Conservation (phyloP, 2,329 filamentous ascomycete genomes). For the Beauveria bassiana region DNA sequence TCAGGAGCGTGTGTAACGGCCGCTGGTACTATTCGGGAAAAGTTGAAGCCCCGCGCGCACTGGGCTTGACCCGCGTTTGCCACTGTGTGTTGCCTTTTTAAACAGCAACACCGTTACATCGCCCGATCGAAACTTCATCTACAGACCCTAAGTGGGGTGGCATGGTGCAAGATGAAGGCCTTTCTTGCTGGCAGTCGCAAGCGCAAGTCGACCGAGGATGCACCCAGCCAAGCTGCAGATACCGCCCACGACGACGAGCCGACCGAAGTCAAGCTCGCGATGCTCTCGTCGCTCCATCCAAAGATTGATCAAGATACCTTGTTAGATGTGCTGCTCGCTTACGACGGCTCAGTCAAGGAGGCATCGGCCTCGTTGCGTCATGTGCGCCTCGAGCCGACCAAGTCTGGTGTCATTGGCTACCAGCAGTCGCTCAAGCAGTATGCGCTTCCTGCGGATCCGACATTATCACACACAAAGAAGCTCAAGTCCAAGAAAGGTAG, state of each 20-base stretch:
- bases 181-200: constrained; percentile 48
- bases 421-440: constrained; percentile 59
- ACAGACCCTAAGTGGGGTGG: not conserved
- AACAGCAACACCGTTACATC: not conserved
- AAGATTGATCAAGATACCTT: constrained; percentile 55
- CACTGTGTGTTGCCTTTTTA: not conserved
- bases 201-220: constrained; percentile 33
- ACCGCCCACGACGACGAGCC: constrained; percentile 55
- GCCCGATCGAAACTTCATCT: no score
- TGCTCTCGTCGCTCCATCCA: constrained; percentile 72
- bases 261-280: constrained; percentile 82
- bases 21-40: not conserved
- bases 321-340: constrained; percentile 69
- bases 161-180: constrained; percentile 41
- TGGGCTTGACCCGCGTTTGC: not conserved
- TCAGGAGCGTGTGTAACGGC: constrained; percentile 11
- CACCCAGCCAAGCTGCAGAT: constrained; percentile 16
- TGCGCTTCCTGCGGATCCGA: constrained; percentile 18
- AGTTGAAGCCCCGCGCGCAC: not conserved
- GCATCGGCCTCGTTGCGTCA: constrained; percentile 50
- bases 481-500: constrained; percentile 65
- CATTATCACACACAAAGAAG: constrained; percentile 35
- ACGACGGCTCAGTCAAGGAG: constrained; percentile 66
- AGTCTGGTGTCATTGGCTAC: constrained; percentile 35
- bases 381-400: constrained; percentile 23